phyloP scores from a whole-genome alignment of 768 basidiomycete genomes.

The Tremella mesenterica region DNA sequence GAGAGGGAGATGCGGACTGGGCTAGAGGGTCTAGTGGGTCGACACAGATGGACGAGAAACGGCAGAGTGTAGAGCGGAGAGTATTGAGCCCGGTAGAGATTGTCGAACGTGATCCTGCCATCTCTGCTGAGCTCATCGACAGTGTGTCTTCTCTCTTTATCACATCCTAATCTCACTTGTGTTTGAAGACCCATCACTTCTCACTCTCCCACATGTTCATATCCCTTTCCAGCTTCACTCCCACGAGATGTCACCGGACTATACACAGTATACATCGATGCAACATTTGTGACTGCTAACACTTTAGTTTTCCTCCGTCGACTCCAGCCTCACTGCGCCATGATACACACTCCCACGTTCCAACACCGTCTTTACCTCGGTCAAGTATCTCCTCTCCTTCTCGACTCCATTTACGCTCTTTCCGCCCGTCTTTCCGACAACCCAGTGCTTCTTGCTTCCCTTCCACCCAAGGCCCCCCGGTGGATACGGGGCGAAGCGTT shows the following conservation, averaged over 20 bases:
- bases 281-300: too few relatives aligned
- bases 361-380: constrained; percentile 34
- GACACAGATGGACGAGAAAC: not conserved
- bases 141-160: constrained; percentile 15
- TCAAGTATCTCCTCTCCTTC: constrained; percentile 27
- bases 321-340: constrained; percentile 29
- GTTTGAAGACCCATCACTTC: too few relatives aligned
- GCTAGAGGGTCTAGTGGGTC: not conserved
- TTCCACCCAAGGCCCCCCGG: constrained; percentile 16
- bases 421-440: constrained; percentile 28
- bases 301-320: constrained; percentile 39
- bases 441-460: constrained; percentile 16
- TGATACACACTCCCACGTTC: constrained; percentile 42
- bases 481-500: constrained; percentile 33
- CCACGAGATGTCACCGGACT: too few relatives aligned
- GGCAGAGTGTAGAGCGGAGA: constrained; percentile 1
- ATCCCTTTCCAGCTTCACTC: too few relatives aligned
- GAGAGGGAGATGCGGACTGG: not conserved
- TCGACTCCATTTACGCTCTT: constrained; percentile 40
- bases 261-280: too few relatives aligned
- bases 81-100: constrained; percentile 15
- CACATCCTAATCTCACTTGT: constrained; percentile 5
- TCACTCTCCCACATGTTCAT: too few relatives aligned
- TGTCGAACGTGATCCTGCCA: constrained; percentile 26
- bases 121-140: constrained; percentile 39